These are phyloP conservation scores for Vitis hybrid DNA, from an alignment of 177 flowering plant species.

Conservation along the genomic window DNA sequence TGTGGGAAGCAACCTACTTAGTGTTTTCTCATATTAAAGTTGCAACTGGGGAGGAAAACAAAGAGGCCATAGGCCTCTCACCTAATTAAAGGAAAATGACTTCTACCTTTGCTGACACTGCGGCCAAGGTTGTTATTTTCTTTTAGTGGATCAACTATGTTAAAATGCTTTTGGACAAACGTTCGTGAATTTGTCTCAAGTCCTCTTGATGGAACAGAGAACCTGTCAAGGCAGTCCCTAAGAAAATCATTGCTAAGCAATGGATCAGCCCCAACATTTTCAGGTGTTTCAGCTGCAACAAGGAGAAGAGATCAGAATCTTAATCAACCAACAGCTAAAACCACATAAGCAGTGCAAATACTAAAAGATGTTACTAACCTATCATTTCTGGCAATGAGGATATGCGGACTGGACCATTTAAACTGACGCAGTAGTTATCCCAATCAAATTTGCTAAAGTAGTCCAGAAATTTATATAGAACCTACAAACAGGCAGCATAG, in stretches of 20 bases:
- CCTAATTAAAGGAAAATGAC: neutral
- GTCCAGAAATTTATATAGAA: conserved; percentile 87
- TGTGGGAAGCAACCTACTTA: too few relatives aligned
- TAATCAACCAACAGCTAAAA: neutral
- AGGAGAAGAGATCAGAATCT: conserved; percentile 2
- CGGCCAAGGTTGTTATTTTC: conserved; percentile 72
- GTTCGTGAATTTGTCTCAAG: conserved; percentile 31
- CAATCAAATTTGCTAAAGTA: conserved; percentile 93
- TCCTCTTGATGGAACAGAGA: conserved; percentile 46
- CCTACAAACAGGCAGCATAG: conserved; percentile 38
- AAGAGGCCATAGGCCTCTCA: neutral
- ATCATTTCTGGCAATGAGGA: conserved; percentile 73
- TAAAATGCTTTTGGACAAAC: conserved; percentile 52
- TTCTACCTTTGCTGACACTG: conserved; percentile 73
- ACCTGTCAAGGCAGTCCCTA: conserved; percentile 42
- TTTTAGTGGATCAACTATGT: conserved; percentile 68
- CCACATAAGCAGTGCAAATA: neutral
- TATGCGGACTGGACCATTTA: conserved; percentile 72
- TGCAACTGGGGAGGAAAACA: neutral
- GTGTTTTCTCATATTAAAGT: neutral
- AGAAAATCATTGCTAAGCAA: conserved; percentile 52
- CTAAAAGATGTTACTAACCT: conserved; percentile 44
- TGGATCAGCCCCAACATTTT: conserved; percentile 34
- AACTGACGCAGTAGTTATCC: conserved; percentile 82
- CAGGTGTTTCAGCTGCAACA: conserved; percentile 67